Conservation (phyloP, 768 basidiomycete species). For the Panellus pusillus region DNA sequence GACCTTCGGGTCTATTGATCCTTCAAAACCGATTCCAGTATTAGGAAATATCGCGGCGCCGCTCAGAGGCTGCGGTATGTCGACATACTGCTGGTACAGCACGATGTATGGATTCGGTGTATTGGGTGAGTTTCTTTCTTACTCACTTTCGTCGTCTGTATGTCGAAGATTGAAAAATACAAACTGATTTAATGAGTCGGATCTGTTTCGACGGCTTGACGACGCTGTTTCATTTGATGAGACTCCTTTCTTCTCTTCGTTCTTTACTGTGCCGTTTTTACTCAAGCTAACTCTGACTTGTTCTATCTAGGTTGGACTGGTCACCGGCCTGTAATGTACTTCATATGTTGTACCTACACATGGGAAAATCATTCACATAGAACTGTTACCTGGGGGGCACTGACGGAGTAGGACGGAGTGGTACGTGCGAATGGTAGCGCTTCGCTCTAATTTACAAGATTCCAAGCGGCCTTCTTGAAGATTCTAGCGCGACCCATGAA, state of each 20-base stretch:
- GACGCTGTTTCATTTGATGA: constrained; percentile 37
- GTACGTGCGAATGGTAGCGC: too few relatives aligned
- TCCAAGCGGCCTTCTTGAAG: too few relatives aligned
- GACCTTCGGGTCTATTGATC: constrained; percentile 34
- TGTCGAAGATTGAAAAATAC: constrained; percentile 45
- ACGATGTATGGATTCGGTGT: not conserved
- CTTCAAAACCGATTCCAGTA: constrained; percentile 45
- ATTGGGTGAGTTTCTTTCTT: constrained; percentile 10
- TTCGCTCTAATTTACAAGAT: too few relatives aligned
- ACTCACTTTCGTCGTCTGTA: not conserved
- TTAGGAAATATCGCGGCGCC: constrained; percentile 50
- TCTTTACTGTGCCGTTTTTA: constrained; percentile 7
- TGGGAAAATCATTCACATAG: too few relatives aligned
- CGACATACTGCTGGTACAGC: constrained; percentile 46
- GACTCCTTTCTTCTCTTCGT: constrained; percentile 24
- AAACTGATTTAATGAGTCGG: constrained; percentile 55
- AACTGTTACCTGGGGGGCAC: too few relatives aligned
- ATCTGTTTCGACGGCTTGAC: constrained; percentile 37
- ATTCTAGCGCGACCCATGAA: too few relatives aligned
- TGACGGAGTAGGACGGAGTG: too few relatives aligned
- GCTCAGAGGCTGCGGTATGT: constrained; percentile 43
- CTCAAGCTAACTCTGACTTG: constrained; percentile 2
- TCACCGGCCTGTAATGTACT: not conserved
- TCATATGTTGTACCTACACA: too few relatives aligned
- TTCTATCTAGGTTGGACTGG: not conserved